Conservation (phyloP, 495 filamentous ascomycete species). For the Hypoxylon lienhwacheense region DNA sequence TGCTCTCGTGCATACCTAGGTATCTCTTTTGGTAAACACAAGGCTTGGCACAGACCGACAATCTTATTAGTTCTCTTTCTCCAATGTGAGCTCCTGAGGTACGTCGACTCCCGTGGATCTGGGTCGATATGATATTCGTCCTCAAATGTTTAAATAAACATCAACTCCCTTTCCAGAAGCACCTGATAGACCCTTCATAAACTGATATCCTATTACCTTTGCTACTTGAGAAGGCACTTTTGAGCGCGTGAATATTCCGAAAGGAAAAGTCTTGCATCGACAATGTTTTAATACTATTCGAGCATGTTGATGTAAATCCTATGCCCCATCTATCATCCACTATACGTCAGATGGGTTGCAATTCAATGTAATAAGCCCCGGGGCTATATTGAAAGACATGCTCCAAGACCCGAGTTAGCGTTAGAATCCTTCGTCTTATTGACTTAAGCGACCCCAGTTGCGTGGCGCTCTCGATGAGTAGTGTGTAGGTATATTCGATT, state of each 20-base stretch:
- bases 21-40: too few relatives aligned
- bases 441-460: constrained; percentile 1
- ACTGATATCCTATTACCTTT: constrained; percentile 9
- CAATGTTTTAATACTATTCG: too few relatives aligned
- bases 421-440: constrained; percentile 23
- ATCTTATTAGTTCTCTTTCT: neutral
- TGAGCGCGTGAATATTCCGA: too few relatives aligned
- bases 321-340: constrained; percentile 6
- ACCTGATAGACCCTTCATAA: constrained; percentile 12
- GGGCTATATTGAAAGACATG: constrained; percentile 17
- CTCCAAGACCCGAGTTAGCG: constrained; percentile 14
- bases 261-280: too few relatives aligned
- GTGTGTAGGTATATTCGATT: constrained; percentile 5
- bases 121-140: too few relatives aligned
- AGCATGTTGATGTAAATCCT: constrained; percentile 8
- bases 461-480: constrained; percentile 8
- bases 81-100: constrained; percentile 7
- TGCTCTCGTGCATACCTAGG: too few relatives aligned
- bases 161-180: constrained; percentile 7
- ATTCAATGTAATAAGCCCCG: constrained; percentile 19
- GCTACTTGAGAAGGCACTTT: too few relatives aligned
- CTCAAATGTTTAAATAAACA: neutral
- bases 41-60: too few relatives aligned
- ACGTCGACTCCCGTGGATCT: constrained; percentile 1
- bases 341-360: constrained; percentile 21